Conservation (phyloP, 225 moss, liverwort and hornwort genomes). For the Rhytidiadelphus loreus region DNA sequence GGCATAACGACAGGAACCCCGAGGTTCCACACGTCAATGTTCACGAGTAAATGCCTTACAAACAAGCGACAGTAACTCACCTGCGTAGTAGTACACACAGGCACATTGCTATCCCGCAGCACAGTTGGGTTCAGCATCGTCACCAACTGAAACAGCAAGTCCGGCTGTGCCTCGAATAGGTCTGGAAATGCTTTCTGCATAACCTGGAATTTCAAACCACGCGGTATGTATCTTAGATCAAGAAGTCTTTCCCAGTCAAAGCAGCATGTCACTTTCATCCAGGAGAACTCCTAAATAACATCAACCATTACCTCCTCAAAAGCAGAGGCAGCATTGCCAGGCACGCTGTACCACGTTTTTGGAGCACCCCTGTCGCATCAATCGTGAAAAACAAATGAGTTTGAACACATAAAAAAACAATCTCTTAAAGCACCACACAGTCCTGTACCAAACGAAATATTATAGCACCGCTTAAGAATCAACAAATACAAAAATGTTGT, state of each 20-base stretch:
- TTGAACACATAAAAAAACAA: not conserved
- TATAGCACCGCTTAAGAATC: not conserved
- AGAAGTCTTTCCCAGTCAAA: not conserved
- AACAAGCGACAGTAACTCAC: constrained; percentile 5
- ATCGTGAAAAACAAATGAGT: not conserved
- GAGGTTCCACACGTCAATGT: not conserved
- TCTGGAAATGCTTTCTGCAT: constrained; percentile 87
- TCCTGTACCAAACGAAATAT: not conserved
- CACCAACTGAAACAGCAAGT: constrained; percentile 80
- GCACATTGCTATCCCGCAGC: constrained; percentile 64
- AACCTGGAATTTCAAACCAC: constrained; percentile 37
- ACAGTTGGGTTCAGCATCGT: constrained; percentile 88
- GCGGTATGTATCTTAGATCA: not conserved
- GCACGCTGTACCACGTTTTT: constrained; percentile 98
- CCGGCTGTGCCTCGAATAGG: constrained; percentile 86
- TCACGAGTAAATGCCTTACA: not conserved
- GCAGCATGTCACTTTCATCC: not conserved
- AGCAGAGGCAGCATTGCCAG: constrained; percentile 68
- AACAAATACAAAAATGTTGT: not conserved
- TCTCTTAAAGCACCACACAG: not conserved
- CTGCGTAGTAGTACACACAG: constrained; percentile 84
- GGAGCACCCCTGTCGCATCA: constrained; percentile 67
- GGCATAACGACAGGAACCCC: not conserved
- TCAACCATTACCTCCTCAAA: constrained; percentile 73
- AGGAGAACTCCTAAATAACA: not conserved